Evolutionary conservation across 2,329 filamentous ascomycete species (phyloP).

Genomic region (Epicoccum nigrum): DNA sequence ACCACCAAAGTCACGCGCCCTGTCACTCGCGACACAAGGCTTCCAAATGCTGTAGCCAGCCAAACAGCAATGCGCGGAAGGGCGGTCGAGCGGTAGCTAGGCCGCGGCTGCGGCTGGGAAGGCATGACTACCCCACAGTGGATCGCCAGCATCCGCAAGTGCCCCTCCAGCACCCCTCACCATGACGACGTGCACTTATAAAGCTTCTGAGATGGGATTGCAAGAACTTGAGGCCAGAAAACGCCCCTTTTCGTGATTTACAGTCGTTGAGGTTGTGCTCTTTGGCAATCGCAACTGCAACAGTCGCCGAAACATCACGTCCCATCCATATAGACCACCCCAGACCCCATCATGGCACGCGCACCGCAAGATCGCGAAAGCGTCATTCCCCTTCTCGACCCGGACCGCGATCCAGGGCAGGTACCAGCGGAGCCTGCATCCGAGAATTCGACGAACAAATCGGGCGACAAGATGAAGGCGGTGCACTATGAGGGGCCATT

Average conservation of each 20-base stretch:
- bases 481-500: slow-evolving; percentile 68
- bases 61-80: slow-evolving; percentile 7
- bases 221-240: background rate
- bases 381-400: slow-evolving; percentile 20
- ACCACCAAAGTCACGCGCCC: background rate
- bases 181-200: slow-evolving; percentile 24
- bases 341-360: slow-evolving; percentile 15
- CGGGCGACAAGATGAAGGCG: slow-evolving; percentile 61
- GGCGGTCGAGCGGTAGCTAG: slow-evolving; percentile 16
- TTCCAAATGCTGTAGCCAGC: background rate
- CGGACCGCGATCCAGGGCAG: slow-evolving; percentile 21
- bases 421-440: slow-evolving; percentile 13
- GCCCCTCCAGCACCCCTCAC: slow-evolving; percentile 26
- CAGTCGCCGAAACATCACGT: background rate
- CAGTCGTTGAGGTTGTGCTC: too few species aligned
- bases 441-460: slow-evolving; percentile 17
- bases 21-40: slow-evolving; percentile 1
- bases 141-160: slow-evolving; percentile 20
- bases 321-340: background rate
- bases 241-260: too few species aligned
- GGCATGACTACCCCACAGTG: slow-evolving; percentile 24
- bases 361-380: slow-evolving; percentile 8
- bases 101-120: slow-evolving; percentile 9
- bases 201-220: slow-evolving; percentile 10
- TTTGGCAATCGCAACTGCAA: too few species aligned